Base-by-base conservation (phyloP, 2,329 filamentous ascomycete species). In the Camptophora hylomeconis region DNA sequence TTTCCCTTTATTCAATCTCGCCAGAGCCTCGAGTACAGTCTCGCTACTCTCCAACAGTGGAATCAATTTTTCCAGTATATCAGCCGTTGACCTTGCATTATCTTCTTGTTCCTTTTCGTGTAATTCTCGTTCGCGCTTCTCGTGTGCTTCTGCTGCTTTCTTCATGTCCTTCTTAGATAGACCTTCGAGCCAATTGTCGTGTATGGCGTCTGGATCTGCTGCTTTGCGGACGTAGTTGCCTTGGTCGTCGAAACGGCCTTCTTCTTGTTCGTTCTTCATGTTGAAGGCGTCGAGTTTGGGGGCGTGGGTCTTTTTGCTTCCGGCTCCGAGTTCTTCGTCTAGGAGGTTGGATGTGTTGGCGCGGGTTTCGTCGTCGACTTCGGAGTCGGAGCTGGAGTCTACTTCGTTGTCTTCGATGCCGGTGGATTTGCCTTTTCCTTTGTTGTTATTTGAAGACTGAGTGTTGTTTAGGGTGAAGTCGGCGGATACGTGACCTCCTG, bases 261-360 rank as follows among this genome's bases (percentile, higher is more conserved):
- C 87, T 48, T 95, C 84, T 52, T 92, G 76, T 53, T 98, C 89
- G 8, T 71, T 62, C 35, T 72, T 75, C 66, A 98, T 80, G 49
- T 98, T 95, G 66, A 98, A 98, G 3, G 87, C 87, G 53, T 95
- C 89, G 5, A 98, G 68, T 51, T 89, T 82, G 2, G 89, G 89
- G 2, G 89, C 89, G 53, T 94, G 83, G 45, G 75, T 80, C 60
- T 94, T 95, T 45, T 92, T 78, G 2, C 80, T 80, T 9, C 89
- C 89, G 2, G 82, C 77, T 2, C 89, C 89, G 5, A 98, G 65
- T 52, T 98, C 89, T 31, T 86, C 78, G 42, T 94, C 89, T 10
- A 93, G 50, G 11, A 73, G 80, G 36, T 80, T 74, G 40, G 81
- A 82, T 18, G 81, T 56, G 26, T 73, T 74, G 16, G 81, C 84